Percentiles rank a stretch among this genome's conserved stretches.
phyloP scores from a whole-genome alignment of 192 early-diverging fungal genomes.

The Dissophora ornata region DNA sequence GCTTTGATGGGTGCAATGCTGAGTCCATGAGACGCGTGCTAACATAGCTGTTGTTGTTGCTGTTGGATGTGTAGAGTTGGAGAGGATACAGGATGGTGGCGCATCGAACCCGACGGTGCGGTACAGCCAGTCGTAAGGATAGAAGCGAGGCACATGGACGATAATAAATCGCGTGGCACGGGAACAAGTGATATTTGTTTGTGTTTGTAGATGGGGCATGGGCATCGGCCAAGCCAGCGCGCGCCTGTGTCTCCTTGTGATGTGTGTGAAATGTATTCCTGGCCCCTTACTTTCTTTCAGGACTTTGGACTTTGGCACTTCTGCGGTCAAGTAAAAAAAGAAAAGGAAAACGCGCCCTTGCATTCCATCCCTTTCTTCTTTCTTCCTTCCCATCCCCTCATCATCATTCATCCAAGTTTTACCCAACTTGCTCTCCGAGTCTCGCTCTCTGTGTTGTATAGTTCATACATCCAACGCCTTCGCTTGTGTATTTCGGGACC shows the following conservation, averaged over 20 bases:
- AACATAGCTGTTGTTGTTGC: neutral
- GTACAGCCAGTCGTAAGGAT: constrained; percentile 48
- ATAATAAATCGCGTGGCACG: too few species aligned
- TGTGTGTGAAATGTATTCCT: too few species aligned
- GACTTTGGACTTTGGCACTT: too few species aligned
- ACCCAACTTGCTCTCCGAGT: neutral
- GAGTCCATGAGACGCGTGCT: too few species aligned
- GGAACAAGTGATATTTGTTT: neutral
- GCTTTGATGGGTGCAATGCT: constrained; percentile 3
- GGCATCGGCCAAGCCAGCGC: too few species aligned
- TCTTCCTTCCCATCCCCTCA: neutral
- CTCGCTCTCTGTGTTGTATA: neutral
- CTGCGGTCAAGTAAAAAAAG: too few species aligned
- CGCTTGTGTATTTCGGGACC: neutral
- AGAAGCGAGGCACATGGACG: too few species aligned
- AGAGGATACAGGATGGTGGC: constrained; percentile 49
- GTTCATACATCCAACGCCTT: neutral
- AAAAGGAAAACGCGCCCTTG: too few species aligned
- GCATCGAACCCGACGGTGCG: constrained; percentile 54
- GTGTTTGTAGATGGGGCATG: neutral
- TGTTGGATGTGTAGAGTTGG: constrained; percentile 24
- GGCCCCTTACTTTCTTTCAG: too few species aligned
- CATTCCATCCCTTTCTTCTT: neutral
- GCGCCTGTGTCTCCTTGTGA: too few species aligned
- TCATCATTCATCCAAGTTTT: neutral